phyloP scores from a whole-genome alignment of 208 protist species.

The Crithidia expoeki region DNA sequence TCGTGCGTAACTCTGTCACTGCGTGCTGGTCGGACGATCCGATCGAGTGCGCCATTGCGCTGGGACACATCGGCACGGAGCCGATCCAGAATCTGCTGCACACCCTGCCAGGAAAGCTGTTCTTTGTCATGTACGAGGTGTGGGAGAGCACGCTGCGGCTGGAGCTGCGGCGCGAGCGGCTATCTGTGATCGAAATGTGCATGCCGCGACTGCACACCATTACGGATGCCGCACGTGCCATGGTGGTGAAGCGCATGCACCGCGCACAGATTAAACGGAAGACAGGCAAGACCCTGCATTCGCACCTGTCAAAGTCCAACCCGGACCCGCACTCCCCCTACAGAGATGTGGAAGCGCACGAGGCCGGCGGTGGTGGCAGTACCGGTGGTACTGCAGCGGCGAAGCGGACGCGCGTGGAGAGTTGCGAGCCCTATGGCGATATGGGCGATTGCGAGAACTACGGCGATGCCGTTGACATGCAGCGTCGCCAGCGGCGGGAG shows the following conservation, averaged over 20 bases:
- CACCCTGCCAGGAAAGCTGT: conserved; percentile 33
- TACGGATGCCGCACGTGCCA: conserved; percentile 33
- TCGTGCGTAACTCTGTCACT: conserved; percentile 35
- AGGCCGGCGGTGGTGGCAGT: not conserved
- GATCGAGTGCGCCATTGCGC: conserved; percentile 42
- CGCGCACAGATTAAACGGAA: not conserved
- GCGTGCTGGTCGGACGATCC: conserved; percentile 63
- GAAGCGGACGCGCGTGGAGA: not conserved
- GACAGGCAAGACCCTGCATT: too few species aligned
- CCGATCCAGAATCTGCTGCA: conserved; percentile 40
- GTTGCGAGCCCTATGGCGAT: conserved; percentile 6
- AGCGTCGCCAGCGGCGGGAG: conserved; percentile 1
- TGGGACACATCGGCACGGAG: conserved; percentile 37
- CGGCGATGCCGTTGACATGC: conserved; percentile 7
- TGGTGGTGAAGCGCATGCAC: conserved; percentile 31
- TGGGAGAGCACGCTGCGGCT: conserved; percentile 64
- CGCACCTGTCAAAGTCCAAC: not conserved
- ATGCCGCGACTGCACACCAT: conserved; percentile 55
- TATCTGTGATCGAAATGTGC: conserved; percentile 37
- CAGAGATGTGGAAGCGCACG: not conserved
- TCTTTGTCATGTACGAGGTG: conserved; percentile 59
- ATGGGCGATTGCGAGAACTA: not conserved
- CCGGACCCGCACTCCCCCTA: not conserved
- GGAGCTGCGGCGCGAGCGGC: conserved; percentile 56
- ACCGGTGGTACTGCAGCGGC: too few species aligned